Conservation (phyloP, 2,329 filamentous ascomycete genomes). For the Pseudogymnoascus sp. region DNA sequence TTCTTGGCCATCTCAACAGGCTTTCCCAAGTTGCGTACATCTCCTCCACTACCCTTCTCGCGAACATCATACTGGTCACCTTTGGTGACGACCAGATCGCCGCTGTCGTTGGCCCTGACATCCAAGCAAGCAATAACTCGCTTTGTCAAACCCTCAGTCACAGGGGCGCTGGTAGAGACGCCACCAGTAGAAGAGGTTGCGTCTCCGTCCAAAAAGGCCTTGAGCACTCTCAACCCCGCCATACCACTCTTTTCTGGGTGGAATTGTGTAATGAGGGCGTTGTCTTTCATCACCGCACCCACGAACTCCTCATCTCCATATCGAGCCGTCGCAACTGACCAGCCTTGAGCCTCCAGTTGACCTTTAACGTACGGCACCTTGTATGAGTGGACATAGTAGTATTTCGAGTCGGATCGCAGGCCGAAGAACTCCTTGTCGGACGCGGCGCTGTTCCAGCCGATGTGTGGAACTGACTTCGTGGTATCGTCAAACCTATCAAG, state of each 20-base stretch:
- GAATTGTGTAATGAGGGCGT: slow-evolving; percentile 89
- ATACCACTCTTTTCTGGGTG: slow-evolving; percentile 96
- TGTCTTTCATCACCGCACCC: slow-evolving; percentile 77
- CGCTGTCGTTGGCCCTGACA: slow-evolving; percentile 86
- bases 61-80: slow-evolving; percentile 98
- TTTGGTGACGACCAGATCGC: slow-evolving; percentile 95
- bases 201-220: slow-evolving; percentile 72
- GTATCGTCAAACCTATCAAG: slow-evolving; percentile 71
- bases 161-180: background rate
- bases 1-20: slow-evolving; percentile 87
- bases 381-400: slow-evolving; percentile 98
- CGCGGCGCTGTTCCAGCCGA: slow-evolving; percentile 93
- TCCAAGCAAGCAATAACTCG: slow-evolving; percentile 94
- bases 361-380: slow-evolving; percentile 69
- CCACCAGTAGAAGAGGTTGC: slow-evolving; percentile 26
- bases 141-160: slow-evolving; percentile 69
- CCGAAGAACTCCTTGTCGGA: slow-evolving; percentile 62
- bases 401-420: slow-evolving; percentile 74
- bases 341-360: slow-evolving; percentile 71
- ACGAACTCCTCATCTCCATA: slow-evolving; percentile 89
- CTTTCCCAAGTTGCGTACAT: slow-evolving; percentile 90
- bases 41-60: slow-evolving; percentile 63
- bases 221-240: slow-evolving; percentile 75
- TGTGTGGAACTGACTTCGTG: slow-evolving; percentile 91
- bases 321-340: slow-evolving; percentile 82